phyloP scores from a whole-genome alignment of 805 yeast species.

The Sugiyamaella mastotermitis region DNA sequence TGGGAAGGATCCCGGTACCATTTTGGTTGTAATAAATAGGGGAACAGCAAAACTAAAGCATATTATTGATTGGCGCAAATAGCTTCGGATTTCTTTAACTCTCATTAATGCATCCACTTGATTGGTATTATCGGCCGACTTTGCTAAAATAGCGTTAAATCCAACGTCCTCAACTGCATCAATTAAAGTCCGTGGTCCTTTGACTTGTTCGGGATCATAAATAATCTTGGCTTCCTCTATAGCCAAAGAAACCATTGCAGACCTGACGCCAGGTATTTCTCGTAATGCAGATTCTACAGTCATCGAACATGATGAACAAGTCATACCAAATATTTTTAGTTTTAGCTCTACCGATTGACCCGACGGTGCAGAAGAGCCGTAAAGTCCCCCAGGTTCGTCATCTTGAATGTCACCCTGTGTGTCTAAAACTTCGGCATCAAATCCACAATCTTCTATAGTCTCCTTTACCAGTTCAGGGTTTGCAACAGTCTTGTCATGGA shows the following conservation, averaged over 20 bases:
- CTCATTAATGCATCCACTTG: constrained; percentile 68
- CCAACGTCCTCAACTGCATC: constrained; percentile 46
- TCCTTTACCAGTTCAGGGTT: constrained; percentile 37
- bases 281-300: constrained; percentile 45
- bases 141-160: constrained; percentile 44
- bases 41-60: constrained; percentile 59
- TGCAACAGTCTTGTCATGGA: constrained; percentile 36
- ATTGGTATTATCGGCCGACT: constrained; percentile 49
- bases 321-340: constrained; percentile 52
- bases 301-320: constrained; percentile 49
- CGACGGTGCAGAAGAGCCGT: neutral
- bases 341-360: constrained; percentile 10
- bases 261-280: constrained; percentile 40
- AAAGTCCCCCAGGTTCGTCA: constrained; percentile 1
- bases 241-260: constrained; percentile 45
- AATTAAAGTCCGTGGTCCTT: constrained; percentile 64
- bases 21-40: constrained; percentile 41
- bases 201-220: constrained; percentile 39
- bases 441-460: constrained; percentile 71
- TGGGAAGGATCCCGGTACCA: constrained; percentile 27
- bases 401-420: too few species aligned
- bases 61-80: constrained; percentile 53
- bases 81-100: constrained; percentile 62
- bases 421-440: constrained; percentile 41
- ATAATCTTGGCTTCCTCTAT: constrained; percentile 50